Evolutionary conservation across 2,329 filamentous ascomycete genomes (phyloP).

Genomic region (Fusarium aywerte): DNA sequence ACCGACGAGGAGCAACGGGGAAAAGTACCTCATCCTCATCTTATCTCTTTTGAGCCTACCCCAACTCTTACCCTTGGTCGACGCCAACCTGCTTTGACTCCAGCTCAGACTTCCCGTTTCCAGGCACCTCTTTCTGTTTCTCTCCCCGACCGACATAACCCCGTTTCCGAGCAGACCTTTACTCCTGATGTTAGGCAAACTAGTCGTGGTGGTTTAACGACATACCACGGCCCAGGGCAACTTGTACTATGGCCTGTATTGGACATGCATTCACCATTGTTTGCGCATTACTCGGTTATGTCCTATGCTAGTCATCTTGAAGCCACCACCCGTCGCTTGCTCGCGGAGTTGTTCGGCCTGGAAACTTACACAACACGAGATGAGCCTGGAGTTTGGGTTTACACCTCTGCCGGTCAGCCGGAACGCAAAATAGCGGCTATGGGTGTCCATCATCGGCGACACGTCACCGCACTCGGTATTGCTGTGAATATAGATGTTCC

Average conservation of each 20-base stretch:
- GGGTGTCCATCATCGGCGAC: conserved; percentile 88
- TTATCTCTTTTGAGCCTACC: conserved; percentile 84
- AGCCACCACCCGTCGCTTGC: conserved; percentile 74
- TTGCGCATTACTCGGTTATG: conserved; percentile 72
- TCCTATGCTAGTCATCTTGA: conserved; percentile 85
- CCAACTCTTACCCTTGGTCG: conserved; percentile 93
- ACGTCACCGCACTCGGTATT: conserved; percentile 86
- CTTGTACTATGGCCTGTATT: conserved; percentile 91
- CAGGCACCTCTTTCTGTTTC: conserved; percentile 53
- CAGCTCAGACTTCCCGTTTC: conserved; percentile 59
- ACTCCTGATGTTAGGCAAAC: conserved; percentile 74
- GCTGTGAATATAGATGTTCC: conserved; percentile 81
- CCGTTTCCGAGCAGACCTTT: conserved; percentile 50
- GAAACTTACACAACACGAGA: conserved; percentile 69
- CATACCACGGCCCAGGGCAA: conserved; percentile 95
- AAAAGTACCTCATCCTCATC: conserved; percentile 68
- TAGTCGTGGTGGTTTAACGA: conserved; percentile 88
- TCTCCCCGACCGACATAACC: conserved; percentile 30
- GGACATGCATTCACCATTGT: conserved; percentile 72
- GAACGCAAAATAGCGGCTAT: conserved; percentile 86
- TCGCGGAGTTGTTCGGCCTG: conserved; percentile 68
- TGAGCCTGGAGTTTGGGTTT: conserved; percentile 87
- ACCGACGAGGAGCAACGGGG: conserved; percentile 27
- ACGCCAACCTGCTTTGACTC: conserved; percentile 70
- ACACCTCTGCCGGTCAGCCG: conserved; percentile 42